A percentile compares a stretch with the other conserved stretches of the same genome.
These are phyloP conservation scores for Blakeslea trispora DNA, from an alignment of 371 early-diverging fungal species.

Conservation along the genomic window DNA sequence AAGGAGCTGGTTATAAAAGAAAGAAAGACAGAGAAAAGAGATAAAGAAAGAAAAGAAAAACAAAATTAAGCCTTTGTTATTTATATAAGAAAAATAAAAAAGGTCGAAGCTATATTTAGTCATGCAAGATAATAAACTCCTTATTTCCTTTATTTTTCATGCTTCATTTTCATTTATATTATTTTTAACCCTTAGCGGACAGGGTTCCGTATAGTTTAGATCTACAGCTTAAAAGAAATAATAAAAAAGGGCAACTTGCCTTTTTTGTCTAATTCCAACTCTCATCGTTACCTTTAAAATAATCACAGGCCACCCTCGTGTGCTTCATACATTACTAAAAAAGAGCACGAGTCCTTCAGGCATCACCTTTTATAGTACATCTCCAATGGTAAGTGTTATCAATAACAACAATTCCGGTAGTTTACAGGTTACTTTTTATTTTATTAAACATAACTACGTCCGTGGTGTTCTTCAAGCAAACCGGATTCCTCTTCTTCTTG, in stretches of 20 bases:
- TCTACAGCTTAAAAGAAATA: background rate
- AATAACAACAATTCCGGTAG: no score
- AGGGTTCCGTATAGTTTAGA: slow-evolving; percentile 4
- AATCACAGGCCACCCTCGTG: slow-evolving; percentile 17
- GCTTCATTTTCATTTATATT: slow-evolving; percentile 5
- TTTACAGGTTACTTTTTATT: background rate
- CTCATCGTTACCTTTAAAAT: slow-evolving; percentile 3
- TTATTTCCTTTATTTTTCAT: slow-evolving; percentile 16
- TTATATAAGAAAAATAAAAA: slow-evolving; percentile 3
- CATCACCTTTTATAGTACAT: slow-evolving; percentile 1
- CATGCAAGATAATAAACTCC: background rate
- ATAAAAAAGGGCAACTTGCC: background rate
- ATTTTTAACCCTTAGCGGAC: slow-evolving; percentile 1
- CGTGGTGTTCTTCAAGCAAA: slow-evolving; percentile 13
- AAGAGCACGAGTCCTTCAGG: slow-evolving; percentile 7
- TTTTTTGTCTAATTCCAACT: background rate
- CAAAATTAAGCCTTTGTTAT: background rate
- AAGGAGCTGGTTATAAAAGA: background rate
- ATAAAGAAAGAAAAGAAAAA: slow-evolving; percentile 1
- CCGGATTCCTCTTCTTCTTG: slow-evolving; percentile 11
- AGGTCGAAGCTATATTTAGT: background rate
- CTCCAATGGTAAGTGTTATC: no score
- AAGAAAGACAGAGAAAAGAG: background rate
- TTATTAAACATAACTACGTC: background rate
- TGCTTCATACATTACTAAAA: slow-evolving; percentile 11